phyloP scores from a whole-genome alignment of 2,329 filamentous ascomycete species.

The Coniochaeta ligniaria region DNA sequence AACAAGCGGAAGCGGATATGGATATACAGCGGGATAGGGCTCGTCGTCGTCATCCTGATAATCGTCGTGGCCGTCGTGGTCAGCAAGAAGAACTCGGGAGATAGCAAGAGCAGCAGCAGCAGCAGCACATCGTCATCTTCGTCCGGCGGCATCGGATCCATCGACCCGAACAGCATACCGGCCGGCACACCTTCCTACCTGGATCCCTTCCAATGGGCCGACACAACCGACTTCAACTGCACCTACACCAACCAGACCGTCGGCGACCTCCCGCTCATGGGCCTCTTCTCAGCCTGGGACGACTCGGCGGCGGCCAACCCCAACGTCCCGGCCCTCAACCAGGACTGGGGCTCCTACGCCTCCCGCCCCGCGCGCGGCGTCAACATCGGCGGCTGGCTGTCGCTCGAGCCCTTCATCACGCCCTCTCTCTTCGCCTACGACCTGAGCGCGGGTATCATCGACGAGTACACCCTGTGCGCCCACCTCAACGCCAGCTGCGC shows the following conservation, averaged over 20 bases:
- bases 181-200: conserved; percentile 63
- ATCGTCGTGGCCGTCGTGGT: conserved; percentile 61
- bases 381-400: conserved; percentile 90
- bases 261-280: conserved; percentile 86
- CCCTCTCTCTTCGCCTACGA: conserved; percentile 80
- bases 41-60: conserved; percentile 53
- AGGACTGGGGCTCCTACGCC: conserved; percentile 70
- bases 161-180: conserved; percentile 53
- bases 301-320: conserved; percentile 73
- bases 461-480: conserved; percentile 75
- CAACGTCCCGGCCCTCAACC: conserved; percentile 69
- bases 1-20: conserved; percentile 55
- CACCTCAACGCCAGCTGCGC: conserved; percentile 63
- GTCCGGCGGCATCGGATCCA: conserved; percentile 38
- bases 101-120: conserved; percentile 8
- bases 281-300: conserved; percentile 78
- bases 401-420: conserved; percentile 90
- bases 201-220: conserved; percentile 87
- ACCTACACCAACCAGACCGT: conserved; percentile 84
- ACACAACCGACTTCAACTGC: conserved; percentile 85
- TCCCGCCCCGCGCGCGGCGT: conserved; percentile 78
- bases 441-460: conserved; percentile 59
- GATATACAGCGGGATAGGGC: conserved; percentile 44
- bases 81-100: conserved; percentile 48
- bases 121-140: background rate